Conservation (phyloP, 768 basidiomycete genomes). For the Kwoniella sp. region DNA sequence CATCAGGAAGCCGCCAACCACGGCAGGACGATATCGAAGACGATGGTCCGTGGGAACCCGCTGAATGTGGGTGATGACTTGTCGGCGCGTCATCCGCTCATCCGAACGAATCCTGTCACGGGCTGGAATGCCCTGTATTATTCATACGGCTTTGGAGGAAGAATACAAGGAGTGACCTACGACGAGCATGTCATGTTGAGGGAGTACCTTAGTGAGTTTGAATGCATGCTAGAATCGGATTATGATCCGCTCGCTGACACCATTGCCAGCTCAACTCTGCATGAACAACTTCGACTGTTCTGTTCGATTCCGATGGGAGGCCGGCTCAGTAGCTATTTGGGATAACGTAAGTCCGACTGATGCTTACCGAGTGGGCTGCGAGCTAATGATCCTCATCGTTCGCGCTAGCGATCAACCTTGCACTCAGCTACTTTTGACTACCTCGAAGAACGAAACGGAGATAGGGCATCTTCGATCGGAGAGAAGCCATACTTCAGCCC, state of each 20-base stretch:
- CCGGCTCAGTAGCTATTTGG: constrained; percentile 65
- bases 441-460: constrained; percentile 57
- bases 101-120: constrained; percentile 51
- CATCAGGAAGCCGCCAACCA: constrained; percentile 45
- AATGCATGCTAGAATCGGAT: constrained; percentile 56
- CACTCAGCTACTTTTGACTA: constrained; percentile 57
- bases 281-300: constrained; percentile 64
- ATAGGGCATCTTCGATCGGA: constrained; percentile 64
- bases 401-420: constrained; percentile 18
- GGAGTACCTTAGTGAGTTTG: constrained; percentile 30
- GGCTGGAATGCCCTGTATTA: constrained; percentile 51
- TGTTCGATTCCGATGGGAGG: constrained; percentile 60
- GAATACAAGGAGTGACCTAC: constrained; percentile 54
- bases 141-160: constrained; percentile 38
- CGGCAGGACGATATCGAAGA: constrained; percentile 46
- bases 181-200: constrained; percentile 62
- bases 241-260: neutral
- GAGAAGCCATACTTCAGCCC: constrained; percentile 63
- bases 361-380: neutral
- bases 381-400: neutral
- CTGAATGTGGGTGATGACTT: constrained; percentile 54
- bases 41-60: constrained; percentile 51
- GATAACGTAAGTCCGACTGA: constrained; percentile 57
- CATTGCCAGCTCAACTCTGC: constrained; percentile 11
- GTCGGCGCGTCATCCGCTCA: constrained; percentile 52